A percentile compares a stretch with the other conserved stretches of the same genome.
Evolutionary conservation across 1,284 basidiomycete genomes (phyloP).

Genomic region (Caloboletus inedulis): DNA sequence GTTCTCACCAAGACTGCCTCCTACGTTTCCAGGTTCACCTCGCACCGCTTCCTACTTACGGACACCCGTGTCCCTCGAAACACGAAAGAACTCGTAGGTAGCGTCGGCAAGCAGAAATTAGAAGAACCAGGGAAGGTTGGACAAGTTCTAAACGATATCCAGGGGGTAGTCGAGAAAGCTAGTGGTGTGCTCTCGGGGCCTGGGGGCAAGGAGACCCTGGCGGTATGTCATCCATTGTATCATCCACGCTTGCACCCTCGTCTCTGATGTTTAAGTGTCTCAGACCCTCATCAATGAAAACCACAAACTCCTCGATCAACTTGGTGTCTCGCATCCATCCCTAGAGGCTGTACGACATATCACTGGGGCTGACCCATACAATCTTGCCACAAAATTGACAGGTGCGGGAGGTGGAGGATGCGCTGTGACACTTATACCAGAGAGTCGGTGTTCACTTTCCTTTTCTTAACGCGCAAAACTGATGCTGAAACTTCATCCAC

Average conservation of each 20-base stretch:
- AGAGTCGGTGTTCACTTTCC: constrained; percentile 51
- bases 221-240: constrained; percentile 45
- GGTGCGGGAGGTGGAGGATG: constrained; percentile 99
- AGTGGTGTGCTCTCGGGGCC: constrained; percentile 66
- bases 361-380: constrained; percentile 63
- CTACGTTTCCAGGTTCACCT: constrained; percentile 51
- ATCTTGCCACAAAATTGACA: constrained; percentile 92
- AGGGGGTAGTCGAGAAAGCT: constrained; percentile 80
- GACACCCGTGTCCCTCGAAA: constrained; percentile 92
- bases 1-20: constrained; percentile 20
- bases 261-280: background rate
- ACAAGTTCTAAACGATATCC: constrained; percentile 73
- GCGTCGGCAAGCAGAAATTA: constrained; percentile 72
- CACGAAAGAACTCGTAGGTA: constrained; percentile 92
- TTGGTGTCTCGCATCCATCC: constrained; percentile 93
- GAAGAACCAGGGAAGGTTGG: constrained; percentile 80
- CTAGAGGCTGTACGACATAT: constrained; percentile 80
- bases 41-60: constrained; percentile 80
- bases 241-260: background rate
- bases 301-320: constrained; percentile 77
- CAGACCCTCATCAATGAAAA: constrained; percentile 86
- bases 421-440: constrained; percentile 92
- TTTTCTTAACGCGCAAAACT: constrained; percentile 2
- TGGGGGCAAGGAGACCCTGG: constrained; percentile 31
- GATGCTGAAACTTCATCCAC: constrained; percentile 28